Evolutionary conservation across 2,329 filamentous ascomycete species (phyloP).

Genomic region (Aureobasidium sp.): DNA sequence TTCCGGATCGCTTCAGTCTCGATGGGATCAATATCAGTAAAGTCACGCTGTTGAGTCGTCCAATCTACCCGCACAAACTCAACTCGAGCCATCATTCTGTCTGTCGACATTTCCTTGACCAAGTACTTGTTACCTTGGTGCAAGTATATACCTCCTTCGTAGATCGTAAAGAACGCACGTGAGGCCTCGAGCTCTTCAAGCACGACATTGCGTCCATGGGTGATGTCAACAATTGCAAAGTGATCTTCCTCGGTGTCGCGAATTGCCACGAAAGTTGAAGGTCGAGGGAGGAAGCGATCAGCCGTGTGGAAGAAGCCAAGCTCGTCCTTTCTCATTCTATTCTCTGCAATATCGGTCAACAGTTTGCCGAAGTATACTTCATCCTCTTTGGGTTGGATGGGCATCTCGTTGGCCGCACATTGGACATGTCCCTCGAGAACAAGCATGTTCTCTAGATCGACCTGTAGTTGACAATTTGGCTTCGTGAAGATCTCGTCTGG

Average conservation of each 20-base stretch:
- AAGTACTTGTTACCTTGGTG: conserved; percentile 93
- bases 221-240: conserved; percentile 87
- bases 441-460: conserved; percentile 86
- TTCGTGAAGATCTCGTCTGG: conserved; percentile 89
- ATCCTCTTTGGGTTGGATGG: conserved; percentile 72
- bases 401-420: conserved; percentile 92
- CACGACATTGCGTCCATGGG: conserved; percentile 70
- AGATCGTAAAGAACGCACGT: conserved; percentile 90
- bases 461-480: conserved; percentile 79
- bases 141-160: conserved; percentile 93
- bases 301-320: conserved; percentile 86
- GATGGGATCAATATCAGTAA: conserved; percentile 85
- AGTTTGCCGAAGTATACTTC: conserved; percentile 68
- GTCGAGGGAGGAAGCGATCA: conserved; percentile 75
- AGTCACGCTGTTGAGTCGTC: conserved; percentile 89
- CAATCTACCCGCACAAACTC: conserved; percentile 86
- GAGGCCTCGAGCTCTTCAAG: conserved; percentile 94
- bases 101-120: conserved; percentile 78
- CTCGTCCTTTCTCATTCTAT: conserved; percentile 64
- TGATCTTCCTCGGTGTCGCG: conserved; percentile 85
- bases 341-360: conserved; percentile 60
- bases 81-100: conserved; percentile 75
- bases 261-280: conserved; percentile 76
- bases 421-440: conserved; percentile 91
- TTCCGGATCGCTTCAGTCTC: conserved; percentile 81